Evolutionary conservation across 257 asterid genomes (phyloP), one percentile per base, ranked within the genome.

Genomic region (Parsonsia alboflavescens): DNA sequence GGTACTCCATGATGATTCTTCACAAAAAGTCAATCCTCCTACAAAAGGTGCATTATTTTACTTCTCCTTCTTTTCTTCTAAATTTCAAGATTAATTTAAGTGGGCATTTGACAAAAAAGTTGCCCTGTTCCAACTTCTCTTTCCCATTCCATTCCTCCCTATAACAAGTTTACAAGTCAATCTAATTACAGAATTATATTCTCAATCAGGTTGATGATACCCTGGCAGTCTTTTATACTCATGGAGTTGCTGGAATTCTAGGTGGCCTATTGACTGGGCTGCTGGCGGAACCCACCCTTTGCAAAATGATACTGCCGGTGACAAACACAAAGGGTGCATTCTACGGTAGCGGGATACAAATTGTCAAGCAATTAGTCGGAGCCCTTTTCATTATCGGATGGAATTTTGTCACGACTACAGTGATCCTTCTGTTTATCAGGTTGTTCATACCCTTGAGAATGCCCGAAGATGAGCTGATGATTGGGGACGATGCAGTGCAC

Each of bases 1-100:
- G 97, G 98, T 93, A 65, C 72, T 84, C 97, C 0, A 93, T 93
- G 98, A 93, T 93, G 93, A 89, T 90, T 73, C 97, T 93, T 68
- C 98, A 93, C 79, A 90, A 93, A 59, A 93, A 90, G 89, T 93
- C 98, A 0, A 86, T 83, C 76, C 81, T 93, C 80, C 84, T 93
- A 67, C 98, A 93, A 52, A 79, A 88, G 96, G 98, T 92, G 56
- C 61, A 13, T 12, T 49, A 26, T 16, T 33, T 24, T 28, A 1
- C 7, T 21, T 8, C 8, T 39, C 15, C 30, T 12, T 48, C 3
- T 12, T 5, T 46, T 16, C 79, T n/a, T 42, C n/a, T 41, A 16
- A 2, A 53, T 58, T 44, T 33, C 26, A 46, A 24, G 17, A 42
- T 68, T 68, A 45, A 41, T 66, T 42, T 21, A 39, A 36, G 6